Evolutionary conservation across 306 rosid genomes (phyloP).

Genomic region (Lithocarpus polystachyus): DNA sequence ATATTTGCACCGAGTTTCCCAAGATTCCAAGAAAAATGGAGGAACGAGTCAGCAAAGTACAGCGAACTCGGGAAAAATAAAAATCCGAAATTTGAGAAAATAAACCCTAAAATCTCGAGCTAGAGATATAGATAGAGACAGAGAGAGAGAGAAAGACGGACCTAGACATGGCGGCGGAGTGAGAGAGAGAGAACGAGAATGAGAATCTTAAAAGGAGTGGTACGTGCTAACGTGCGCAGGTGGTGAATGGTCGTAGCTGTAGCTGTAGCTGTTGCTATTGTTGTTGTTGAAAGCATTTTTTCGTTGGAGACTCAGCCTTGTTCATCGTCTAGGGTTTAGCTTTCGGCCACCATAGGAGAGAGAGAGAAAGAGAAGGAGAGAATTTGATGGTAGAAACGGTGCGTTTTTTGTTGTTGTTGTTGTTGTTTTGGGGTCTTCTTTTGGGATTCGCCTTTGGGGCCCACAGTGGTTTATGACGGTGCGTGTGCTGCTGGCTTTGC

Average conservation of each 20-base stretch:
- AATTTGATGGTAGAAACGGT: not conserved
- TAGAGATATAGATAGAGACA: not conserved
- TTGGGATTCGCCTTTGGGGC: not conserved
- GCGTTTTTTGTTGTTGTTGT: not conserved
- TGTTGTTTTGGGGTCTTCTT: not conserved
- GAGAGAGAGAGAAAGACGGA: conserved; percentile 6
- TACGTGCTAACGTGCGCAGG: conserved; percentile 18
- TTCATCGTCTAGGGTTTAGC: conserved; percentile 8
- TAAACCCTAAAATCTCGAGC: not conserved
- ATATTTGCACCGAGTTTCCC: not conserved
- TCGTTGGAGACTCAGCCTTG: conserved; percentile 13
- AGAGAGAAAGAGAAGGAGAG: not conserved
- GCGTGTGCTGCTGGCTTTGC: not conserved
- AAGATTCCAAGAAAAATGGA: not conserved
- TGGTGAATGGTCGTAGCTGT: conserved; percentile 1
- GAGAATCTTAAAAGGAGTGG: conserved; percentile 21
- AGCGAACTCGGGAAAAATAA: not conserved
- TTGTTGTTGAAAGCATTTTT: conserved; percentile 34
- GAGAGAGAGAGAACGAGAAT: not conserved
- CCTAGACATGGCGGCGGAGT: conserved; percentile 44
- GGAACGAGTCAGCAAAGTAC: not conserved
- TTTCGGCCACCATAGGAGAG: not conserved
- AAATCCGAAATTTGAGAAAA: not conserved
- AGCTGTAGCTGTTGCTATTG: too few species aligned
- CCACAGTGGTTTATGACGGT: not conserved